Base-by-base conservation (phyloP, 2,329 filamentous ascomycete genomes). In the Penicillium concentricum region DNA sequence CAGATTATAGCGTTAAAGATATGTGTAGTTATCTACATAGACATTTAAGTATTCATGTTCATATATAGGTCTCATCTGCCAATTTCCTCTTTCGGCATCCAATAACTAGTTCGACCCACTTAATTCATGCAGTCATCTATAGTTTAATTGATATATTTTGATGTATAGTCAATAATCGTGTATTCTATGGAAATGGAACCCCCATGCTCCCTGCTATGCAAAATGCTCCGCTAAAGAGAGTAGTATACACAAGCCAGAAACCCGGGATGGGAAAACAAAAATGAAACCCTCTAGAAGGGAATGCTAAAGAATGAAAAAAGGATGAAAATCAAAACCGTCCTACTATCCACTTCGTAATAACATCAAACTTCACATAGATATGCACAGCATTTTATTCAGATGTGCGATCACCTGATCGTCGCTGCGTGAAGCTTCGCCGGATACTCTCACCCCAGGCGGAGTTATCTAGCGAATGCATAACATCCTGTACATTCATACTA, bases 381-480 rank as follows among this genome's bases (percentile, higher is more conserved):
- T 62, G 37, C 43, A 51, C 47, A 47, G 9, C 18, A 54, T 32
- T 46, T 43, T 49, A 50, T 57, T 61, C 59, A 30, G 50, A 52
- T 20, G 57, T 57, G 53, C 59, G 55, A 47, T 65, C 54, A 43
- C 69, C 68, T 38, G 77, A 73, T 61, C 84, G 79, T 67, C 80
- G 81, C 67, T 80, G 83, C 51, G 92, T 96, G 65, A 94, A 91
- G 76, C 91, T 96, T 60, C 91, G 84, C 61, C 92, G 83, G 62
- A 97, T 92, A 79, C 90, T 96, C 76, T 96, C 91, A 50, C 93
- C 90, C 93, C 93, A 97, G 16, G 90, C 88, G 18, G 91, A 94
- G 68, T 93, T 90, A 68, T 94, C 91, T 53, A 97, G 82, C 70
- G 94, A 89, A 64, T 92, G 87, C 72, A 92, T 85, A 64, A 95